A percentile compares a stretch with the other conserved stretches of the same genome.
phyloP scores from a whole-genome alignment of 2,329 filamentous ascomycete species.

The Blastomyces percursus region DNA sequence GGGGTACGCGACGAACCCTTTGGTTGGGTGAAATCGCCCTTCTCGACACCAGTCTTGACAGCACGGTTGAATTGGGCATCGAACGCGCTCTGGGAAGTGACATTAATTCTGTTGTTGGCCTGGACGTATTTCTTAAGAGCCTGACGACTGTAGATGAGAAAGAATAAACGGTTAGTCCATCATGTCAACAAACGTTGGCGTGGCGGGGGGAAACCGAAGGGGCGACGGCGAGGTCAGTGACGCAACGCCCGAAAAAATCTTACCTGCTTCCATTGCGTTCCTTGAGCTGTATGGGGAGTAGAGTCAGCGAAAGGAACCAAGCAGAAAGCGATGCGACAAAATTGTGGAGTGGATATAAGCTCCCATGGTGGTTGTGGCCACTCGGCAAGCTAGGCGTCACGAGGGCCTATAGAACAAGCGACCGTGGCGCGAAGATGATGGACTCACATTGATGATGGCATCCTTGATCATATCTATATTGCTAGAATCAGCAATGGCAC shows the following conservation, averaged over 20 bases:
- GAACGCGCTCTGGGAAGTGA: slow-evolving; percentile 47
- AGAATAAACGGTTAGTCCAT: slow-evolving; percentile 1
- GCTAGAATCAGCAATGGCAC: slow-evolving; percentile 42
- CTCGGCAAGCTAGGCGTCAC: slow-evolving; percentile 22
- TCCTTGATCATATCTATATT: slow-evolving; percentile 60
- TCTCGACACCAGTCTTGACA: slow-evolving; percentile 69
- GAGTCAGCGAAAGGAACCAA: slow-evolving; percentile 38
- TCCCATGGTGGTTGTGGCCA: slow-evolving; percentile 5
- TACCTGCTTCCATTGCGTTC: slow-evolving; percentile 61
- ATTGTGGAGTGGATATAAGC: slow-evolving; percentile 9
- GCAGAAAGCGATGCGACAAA: slow-evolving; percentile 19
- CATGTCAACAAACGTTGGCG: not conserved
- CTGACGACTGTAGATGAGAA: slow-evolving; percentile 45
- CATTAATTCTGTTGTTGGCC: slow-evolving; percentile 54
- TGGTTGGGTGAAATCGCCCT: slow-evolving; percentile 75
- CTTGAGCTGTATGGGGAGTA: slow-evolving; percentile 47
- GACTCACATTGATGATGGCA: slow-evolving; percentile 59
- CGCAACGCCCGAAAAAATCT: slow-evolving; percentile 29
- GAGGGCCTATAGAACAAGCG: slow-evolving; percentile 25
- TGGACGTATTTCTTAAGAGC: slow-evolving; percentile 65
- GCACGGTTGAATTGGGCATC: slow-evolving; percentile 77
- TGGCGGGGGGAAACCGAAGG: not conserved
- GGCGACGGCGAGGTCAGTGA: slow-evolving; percentile 10
- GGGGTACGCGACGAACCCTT: slow-evolving; percentile 55
- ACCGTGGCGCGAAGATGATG: slow-evolving; percentile 38